Base-by-base conservation (phyloP, 2,329 filamentous ascomycete species). In the Fusarium sp. region DNA sequence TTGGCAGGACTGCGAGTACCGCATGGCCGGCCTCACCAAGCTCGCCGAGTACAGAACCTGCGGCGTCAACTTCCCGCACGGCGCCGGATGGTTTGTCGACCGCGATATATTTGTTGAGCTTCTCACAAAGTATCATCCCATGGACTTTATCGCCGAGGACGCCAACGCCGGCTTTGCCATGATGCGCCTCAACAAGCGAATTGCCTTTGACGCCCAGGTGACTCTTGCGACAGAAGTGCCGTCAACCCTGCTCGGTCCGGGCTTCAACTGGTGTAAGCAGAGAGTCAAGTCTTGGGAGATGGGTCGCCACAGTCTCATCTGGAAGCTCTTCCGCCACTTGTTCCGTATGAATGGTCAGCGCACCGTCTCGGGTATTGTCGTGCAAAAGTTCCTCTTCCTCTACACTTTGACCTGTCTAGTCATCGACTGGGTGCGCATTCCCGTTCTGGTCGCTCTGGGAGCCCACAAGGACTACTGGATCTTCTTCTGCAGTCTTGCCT, bases 261-360 rank as follows among this genome's bases (percentile, higher is more conserved):
- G 68, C 0, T 2, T 74, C n/a, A 74, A 73, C 41, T 74, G 71
- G 72, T 74, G 66, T 62, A 74, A 74, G 29, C 72, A 74, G 41
- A 54, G 72, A n/a, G 59, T 74, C 61, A 71, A 65, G 61, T 74
- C 72, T 3, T 74, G 72, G 72, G 71, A 74, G 20, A 74, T 74
- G 64, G 71, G 72, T 16, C 62, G 72, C 0, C 72, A 74, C 63
- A 73, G 64, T 41, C 52, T 68, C 1, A 68, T 68, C 9, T 63
- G 64, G 64, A 68, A 68, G 54, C 37, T 68, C 11, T 31, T 48
- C 2, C 64, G 64, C 4, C 54, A 68, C 11, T 5, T 68, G 2
- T 68, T 68, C 13, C 22, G 29, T 35, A 48, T n/a, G 54, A 69
- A 69, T 13, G 63, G 67, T 8, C 63, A 69, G 29, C 54, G 33